A percentile compares a stretch with the other conserved stretches of the same genome.
These are phyloP conservation scores for Boletus reticuloceps DNA, from an alignment of 768 basidiomycete genomes.

Conservation along the genomic window DNA sequence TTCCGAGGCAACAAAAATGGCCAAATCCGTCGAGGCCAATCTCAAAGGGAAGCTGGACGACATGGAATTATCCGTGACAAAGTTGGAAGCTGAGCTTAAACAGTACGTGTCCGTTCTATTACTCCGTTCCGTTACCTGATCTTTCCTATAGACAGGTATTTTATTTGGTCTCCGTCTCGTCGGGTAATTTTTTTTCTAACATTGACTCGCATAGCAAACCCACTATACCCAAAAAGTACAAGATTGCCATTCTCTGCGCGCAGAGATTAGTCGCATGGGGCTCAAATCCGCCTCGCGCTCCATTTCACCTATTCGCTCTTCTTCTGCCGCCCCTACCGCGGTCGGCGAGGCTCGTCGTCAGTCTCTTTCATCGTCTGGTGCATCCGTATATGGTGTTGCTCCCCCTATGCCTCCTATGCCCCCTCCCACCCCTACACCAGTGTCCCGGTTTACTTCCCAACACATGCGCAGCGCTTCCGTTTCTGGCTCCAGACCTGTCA, in stretches of 20 bases:
- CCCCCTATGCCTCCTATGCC: conserved; percentile 37
- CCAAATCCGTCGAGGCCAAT: conserved; percentile 59
- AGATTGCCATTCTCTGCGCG: conserved; percentile 66
- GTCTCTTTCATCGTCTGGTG: conserved; percentile 29
- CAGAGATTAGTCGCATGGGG: conserved; percentile 58
- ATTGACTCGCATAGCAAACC: conserved; percentile 43
- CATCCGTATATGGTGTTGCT: conserved; percentile 32
- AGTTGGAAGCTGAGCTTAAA: conserved; percentile 68
- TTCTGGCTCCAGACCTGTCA: conserved; percentile 34
- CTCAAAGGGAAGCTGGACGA: conserved; percentile 68
- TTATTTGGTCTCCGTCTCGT: conserved; percentile 30
- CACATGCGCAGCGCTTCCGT: conserved; percentile 58
- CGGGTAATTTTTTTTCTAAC: conserved; percentile 10
- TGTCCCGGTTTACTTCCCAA: conserved; percentile 50
- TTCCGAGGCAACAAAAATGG: conserved; percentile 68
- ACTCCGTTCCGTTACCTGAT: conserved; percentile 13
- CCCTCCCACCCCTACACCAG: conserved; percentile 44
- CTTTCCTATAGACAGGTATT: conserved; percentile 54
- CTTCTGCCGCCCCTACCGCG: conserved; percentile 26
- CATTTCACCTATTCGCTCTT: conserved; percentile 23
- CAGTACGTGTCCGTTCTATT: conserved; percentile 48
- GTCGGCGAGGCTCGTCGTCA: conserved; percentile 28
- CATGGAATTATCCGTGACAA: conserved; percentile 52
- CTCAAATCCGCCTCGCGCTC: conserved; percentile 29
- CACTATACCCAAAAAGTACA: conserved; percentile 66